A percentile compares a stretch with the other conserved stretches of the same genome.
Evolutionary conservation across 148 eudicot genomes (phyloP).

Genomic region (Gaultheria prostrata): DNA sequence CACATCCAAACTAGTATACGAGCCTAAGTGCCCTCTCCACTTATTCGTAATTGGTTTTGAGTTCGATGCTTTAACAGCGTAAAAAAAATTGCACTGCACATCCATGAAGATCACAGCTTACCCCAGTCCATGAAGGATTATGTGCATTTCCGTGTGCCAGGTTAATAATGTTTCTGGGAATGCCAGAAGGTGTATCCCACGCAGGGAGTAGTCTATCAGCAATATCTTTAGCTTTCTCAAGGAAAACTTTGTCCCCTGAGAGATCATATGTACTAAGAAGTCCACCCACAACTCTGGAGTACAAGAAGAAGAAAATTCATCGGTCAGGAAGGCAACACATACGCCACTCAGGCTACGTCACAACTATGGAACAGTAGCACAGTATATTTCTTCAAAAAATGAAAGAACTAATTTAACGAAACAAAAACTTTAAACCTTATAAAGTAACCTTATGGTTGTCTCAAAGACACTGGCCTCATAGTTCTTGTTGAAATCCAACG

Average conservation of each 20-base stretch:
- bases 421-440: slow-evolving; percentile 58
- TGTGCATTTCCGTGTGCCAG: slow-evolving; percentile 86
- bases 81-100: neutral
- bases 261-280: slow-evolving; percentile 95
- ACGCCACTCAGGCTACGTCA: neutral
- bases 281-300: slow-evolving; percentile 95
- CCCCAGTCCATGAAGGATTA: slow-evolving; percentile 98
- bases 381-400: neutral
- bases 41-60: neutral
- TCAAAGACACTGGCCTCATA: slow-evolving; percentile 97
- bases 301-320: slow-evolving; percentile 8
- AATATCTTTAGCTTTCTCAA: slow-evolving; percentile 92
- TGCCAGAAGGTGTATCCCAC: slow-evolving; percentile 92
- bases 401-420: slow-evolving; percentile 11
- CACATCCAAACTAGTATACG: neutral
- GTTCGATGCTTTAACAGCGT: neutral
- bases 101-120: slow-evolving; percentile 32
- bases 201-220: slow-evolving; percentile 95
- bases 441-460: slow-evolving; percentile 99
- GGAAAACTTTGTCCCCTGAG: slow-evolving; percentile 86
- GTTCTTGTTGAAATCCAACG: slow-evolving; percentile 91
- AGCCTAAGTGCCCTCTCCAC: neutral
- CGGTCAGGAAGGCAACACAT: slow-evolving; percentile 4
- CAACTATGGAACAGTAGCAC: slow-evolving; percentile 11
- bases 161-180: slow-evolving; percentile 85